Base-by-base conservation (phyloP, 2,329 filamentous ascomycete species). In the Paraphoma sp. region DNA sequence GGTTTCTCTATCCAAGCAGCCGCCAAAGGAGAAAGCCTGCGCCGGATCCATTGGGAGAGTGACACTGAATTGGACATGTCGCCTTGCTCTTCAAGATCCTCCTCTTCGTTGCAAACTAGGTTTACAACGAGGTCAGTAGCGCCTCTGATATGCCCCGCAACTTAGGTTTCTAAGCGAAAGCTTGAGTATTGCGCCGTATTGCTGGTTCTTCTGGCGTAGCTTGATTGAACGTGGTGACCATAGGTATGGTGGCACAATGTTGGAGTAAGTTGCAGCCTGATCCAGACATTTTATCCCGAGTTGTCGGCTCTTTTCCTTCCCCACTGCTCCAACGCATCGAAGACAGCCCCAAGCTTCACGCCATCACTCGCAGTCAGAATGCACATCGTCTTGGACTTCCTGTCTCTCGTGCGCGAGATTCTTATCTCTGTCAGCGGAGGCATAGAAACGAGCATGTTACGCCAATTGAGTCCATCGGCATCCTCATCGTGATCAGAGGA, bases 381-480 rank as follows among this genome's bases (percentile, higher is more conserved):
- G 23, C 46, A 40, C 41, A 44, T 46, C 23, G 28, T 50, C 28
- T 38, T 45, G 17, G 17, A 30, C 41, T 44, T 47, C 17, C 16
- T 54, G 2, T 29, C 41, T 17, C 42, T 17, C 8, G 41, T 48
- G n/a, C 33, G 52, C 11, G 28, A 33, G 4, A 54, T 45, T 28
- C 41, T 45, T 8, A 54, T 41, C 52, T 54, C 52, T 3, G 33
- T 45, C 18, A 54, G 23, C 4, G 52, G 52, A 9, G 52, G 52
- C 52, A 54, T 54, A 23, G 45, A 49, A 23, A 54, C 40, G 6
- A 54, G 42, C 52, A 54, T 54, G 31, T 50, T 46, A 9, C 47
- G 38, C 52, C 52, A 54, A 12, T 40, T 23, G 9, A 45, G 17
- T 5, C 4, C 10, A 5, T 45, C 31, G 6, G 17, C 12, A 6